A percentile compares a stretch with the other conserved stretches of the same genome.
phyloP scores from a whole-genome alignment of 257 asterid genomes.

The Rehmannia glutinosa region DNA sequence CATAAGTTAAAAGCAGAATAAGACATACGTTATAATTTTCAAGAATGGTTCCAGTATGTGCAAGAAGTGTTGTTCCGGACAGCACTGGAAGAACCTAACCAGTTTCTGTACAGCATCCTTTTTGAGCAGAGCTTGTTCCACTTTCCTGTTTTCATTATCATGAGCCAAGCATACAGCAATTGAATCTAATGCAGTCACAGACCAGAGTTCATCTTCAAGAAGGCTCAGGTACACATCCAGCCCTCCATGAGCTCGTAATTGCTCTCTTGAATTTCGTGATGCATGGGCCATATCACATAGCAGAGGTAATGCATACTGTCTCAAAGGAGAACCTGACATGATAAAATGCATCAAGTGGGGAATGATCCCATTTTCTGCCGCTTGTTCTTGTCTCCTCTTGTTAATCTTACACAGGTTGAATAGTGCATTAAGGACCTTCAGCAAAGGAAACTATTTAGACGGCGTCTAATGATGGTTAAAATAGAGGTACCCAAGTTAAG shows the following conservation, averaged over 20 bases:
- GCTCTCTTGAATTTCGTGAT: slow-evolving; percentile 96
- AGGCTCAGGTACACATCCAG: slow-evolving; percentile 92
- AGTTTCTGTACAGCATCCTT: slow-evolving; percentile 91
- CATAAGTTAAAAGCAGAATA: slow-evolving; percentile 2
- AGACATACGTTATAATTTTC: slow-evolving; percentile 91
- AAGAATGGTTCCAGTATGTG: slow-evolving; percentile 94
- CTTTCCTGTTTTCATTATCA: slow-evolving; percentile 88
- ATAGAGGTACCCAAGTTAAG: not conserved
- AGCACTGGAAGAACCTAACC: slow-evolving; percentile 84
- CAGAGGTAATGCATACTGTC: slow-evolving; percentile 87
- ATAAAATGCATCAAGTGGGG: slow-evolving; percentile 94
- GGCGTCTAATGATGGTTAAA: slow-evolving; percentile 8
- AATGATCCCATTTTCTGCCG: slow-evolving; percentile 97
- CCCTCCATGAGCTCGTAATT: slow-evolving; percentile 97
- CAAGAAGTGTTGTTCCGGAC: slow-evolving; percentile 95
- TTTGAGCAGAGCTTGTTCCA: slow-evolving; percentile 84
- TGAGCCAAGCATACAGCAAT: slow-evolving; percentile 98
- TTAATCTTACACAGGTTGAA: slow-evolving; percentile 98
- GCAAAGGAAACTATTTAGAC: slow-evolving; percentile 30
- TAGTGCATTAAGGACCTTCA: slow-evolving; percentile 88
- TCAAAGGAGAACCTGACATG: slow-evolving; percentile 86
- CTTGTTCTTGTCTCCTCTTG: slow-evolving; percentile 98
- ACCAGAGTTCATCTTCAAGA: slow-evolving; percentile 92
- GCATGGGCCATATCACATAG: slow-evolving; percentile 99
- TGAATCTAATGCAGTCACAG: slow-evolving; percentile 96